A percentile compares a stretch with the other conserved stretches of the same genome.
Evolutionary conservation across 192 early-diverging fungal genomes (phyloP).

Genomic region (Coemansia sp.): DNA sequence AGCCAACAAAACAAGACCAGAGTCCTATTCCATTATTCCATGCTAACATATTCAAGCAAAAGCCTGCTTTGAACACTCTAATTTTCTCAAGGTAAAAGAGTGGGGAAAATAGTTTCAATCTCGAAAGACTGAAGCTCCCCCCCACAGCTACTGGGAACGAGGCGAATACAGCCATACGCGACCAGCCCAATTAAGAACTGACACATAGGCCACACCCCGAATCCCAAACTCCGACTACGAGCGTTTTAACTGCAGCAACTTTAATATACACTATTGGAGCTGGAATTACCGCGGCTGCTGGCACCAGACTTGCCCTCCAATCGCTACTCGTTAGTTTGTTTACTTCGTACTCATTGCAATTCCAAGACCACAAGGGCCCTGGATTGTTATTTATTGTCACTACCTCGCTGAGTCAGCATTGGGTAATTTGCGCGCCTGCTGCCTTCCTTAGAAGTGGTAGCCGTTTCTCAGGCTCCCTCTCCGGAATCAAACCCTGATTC

Average conservation of each 20-base stretch:
- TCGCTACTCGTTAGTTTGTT: slow-evolving; percentile 53
- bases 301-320: slow-evolving; percentile 57
- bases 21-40: slow-evolving; percentile 70
- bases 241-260: slow-evolving; percentile 62
- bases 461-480: slow-evolving; percentile 62
- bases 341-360: slow-evolving; percentile 54
- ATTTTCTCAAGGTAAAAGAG: slow-evolving; percentile 66
- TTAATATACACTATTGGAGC: slow-evolving; percentile 60
- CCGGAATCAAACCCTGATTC: slow-evolving; percentile 60
- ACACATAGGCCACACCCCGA: slow-evolving; percentile 31
- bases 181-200: slow-evolving; percentile 26
- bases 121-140: slow-evolving; percentile 1
- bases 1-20: slow-evolving; percentile 66
- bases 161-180: background rate
- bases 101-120: too few species aligned
- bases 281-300: slow-evolving; percentile 57
- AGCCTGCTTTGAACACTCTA: slow-evolving; percentile 65
- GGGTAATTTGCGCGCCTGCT: slow-evolving; percentile 59
- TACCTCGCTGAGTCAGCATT: slow-evolving; percentile 58
- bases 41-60: slow-evolving; percentile 63
- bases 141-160: background rate
- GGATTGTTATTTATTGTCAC: slow-evolving; percentile 54
- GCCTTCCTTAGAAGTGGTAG: slow-evolving; percentile 63
- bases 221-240: slow-evolving; percentile 55
- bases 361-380: slow-evolving; percentile 34